Base-by-base conservation (phyloP, 768 basidiomycete species). In the Mycena floridula region DNA sequence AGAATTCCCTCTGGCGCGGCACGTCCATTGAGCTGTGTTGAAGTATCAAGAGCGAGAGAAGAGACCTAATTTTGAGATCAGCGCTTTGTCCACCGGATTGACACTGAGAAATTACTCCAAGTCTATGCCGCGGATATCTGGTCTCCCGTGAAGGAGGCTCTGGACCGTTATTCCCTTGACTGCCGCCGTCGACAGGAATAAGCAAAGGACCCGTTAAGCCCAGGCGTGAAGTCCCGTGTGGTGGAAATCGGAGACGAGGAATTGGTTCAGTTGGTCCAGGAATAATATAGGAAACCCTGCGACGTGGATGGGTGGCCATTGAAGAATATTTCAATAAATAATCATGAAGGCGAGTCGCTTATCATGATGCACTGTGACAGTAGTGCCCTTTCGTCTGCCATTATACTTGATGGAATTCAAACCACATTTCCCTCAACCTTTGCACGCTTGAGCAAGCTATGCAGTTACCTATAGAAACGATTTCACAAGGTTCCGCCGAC, bases 231-330 rank as follows among this genome's bases (percentile, higher is more conserved):
- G 73, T 59, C 18, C 75, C 82, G 48, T 76, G 66, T 1, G 84
- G 73, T 3, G 92, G 93, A 3, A 95, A 74, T 40, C 75, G 71
- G 9, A 94, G 77, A 16, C 72, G 72, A 35, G 82, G 83, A 20
- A 82, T 73, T 3, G 73, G 67, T 11, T 77, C 74, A 1, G 68
- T 51, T 9, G 93, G 83, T 1, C 85, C 70, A 3, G 91, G 89
- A 27, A 96, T 79, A 44, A 93, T 82, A 61, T 94, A 96, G 43
- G 92, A 93, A 23, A 96, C 79, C 56, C 92, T 75, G 50, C 81
- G 74, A 57, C 75, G 71, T 46, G 74, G 58, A 45, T 77, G 76
- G 41, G 66, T n/a, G n/a, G n/a, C n/a, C n/a, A n/a, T n/a, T n/a
- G n/a, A n/a, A n/a, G n/a, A n/a, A n/a, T n/a, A n/a, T n/a, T n/a